Conservation (phyloP, 257 asterid genomes). For the Lavandula angustifolia region DNA sequence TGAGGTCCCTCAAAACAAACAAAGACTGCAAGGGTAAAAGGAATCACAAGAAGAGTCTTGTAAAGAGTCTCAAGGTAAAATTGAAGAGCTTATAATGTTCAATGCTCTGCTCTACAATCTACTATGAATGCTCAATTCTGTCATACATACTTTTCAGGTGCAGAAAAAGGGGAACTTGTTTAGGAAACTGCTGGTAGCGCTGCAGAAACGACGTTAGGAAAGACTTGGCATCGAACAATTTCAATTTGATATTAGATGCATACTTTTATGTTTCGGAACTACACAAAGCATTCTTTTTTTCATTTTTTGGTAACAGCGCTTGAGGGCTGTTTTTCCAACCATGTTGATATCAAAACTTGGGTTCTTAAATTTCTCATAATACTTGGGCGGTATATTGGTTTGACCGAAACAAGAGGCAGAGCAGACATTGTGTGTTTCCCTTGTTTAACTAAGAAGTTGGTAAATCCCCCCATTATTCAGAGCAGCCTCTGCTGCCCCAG, state of each 20-base stretch:
- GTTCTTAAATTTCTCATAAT: too few relatives aligned
- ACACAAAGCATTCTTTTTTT: neutral
- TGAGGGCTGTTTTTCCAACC: too few relatives aligned
- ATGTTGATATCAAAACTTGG: neutral
- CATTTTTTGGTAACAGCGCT: too few relatives aligned
- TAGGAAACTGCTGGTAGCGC: slow-evolving; percentile 28
- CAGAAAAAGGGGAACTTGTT: slow-evolving; percentile 33
- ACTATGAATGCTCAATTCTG: too few relatives aligned
- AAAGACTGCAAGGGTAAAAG: slow-evolving; percentile 20
- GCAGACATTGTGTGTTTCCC: too few relatives aligned
- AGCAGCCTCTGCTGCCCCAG: slow-evolving; percentile 70
- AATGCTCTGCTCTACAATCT: too few relatives aligned
- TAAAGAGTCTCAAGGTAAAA: slow-evolving; percentile 36
- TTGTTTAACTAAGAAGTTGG: too few relatives aligned
- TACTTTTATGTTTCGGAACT: too few relatives aligned
- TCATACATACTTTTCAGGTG: slow-evolving; percentile 16
- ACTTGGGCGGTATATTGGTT: too few relatives aligned
- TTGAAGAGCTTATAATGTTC: neutral
- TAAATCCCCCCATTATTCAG: neutral
- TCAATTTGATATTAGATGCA: too few relatives aligned
- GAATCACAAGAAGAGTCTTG: slow-evolving; percentile 28
- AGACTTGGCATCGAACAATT: too few relatives aligned
- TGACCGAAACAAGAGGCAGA: too few relatives aligned
- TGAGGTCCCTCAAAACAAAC: slow-evolving; percentile 7
- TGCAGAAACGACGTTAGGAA: slow-evolving; percentile 28